Evolutionary conservation across 2,329 filamentous ascomycete species (phyloP).

Genomic region (Trichoderma koningiopsis): DNA sequence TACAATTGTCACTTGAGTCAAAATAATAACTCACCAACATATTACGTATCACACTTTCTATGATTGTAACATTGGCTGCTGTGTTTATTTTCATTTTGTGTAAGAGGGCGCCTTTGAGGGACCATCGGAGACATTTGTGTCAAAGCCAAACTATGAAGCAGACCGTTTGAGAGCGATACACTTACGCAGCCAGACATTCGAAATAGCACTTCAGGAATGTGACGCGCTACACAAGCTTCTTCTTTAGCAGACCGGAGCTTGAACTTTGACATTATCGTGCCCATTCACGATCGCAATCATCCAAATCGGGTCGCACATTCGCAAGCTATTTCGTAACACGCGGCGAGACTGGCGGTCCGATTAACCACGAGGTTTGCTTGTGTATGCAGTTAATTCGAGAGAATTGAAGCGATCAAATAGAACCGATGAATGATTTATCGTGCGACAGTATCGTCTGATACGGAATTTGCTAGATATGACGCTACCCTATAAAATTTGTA

Average conservation of each 20-base stretch:
- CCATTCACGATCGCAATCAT: background rate
- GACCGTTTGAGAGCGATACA: conserved; percentile 11
- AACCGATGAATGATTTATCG: background rate
- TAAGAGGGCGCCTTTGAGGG: background rate
- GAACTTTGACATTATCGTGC: background rate
- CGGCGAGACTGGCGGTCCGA: background rate
- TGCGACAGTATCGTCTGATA: no score
- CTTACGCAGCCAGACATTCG: background rate
- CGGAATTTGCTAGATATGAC: no score
- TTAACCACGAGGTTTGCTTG: background rate
- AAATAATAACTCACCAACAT: conserved; percentile 28
- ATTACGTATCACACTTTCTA: background rate
- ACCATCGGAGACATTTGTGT: background rate
- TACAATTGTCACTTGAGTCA: conserved; percentile 37
- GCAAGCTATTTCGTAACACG: background rate
- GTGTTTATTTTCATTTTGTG: background rate
- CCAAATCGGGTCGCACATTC: background rate
- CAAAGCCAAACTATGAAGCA: background rate
- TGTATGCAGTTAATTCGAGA: background rate
- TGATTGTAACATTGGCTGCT: background rate
- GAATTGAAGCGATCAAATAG: background rate
- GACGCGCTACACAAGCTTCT: background rate
- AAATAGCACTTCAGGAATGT: background rate
- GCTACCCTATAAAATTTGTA: no score
- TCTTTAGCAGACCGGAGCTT: background rate